A percentile compares a stretch with the other conserved stretches of the same genome.
Conservation (phyloP, 169 alveolate genomes). For the Plasmodium knowlesi region DNA sequence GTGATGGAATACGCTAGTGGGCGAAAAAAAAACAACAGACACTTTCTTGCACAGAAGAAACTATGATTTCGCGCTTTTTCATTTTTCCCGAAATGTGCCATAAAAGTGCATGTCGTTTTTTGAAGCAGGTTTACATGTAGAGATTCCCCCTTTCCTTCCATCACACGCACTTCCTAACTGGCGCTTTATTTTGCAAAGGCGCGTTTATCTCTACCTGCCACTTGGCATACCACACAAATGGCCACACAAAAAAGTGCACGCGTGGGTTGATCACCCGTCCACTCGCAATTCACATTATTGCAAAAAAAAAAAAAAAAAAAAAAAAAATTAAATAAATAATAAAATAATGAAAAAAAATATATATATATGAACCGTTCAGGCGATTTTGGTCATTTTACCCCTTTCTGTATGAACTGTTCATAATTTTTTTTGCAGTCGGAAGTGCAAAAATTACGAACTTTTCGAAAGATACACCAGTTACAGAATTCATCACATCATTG, state of each 20-base stretch:
- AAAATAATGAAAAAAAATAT: not conserved
- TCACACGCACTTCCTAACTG: not conserved
- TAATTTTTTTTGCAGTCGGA: not conserved
- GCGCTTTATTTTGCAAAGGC: not conserved
- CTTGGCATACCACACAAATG: not conserved
- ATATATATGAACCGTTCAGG: not conserved
- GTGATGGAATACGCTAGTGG: not conserved
- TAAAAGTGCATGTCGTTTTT: slow-evolving; percentile 8
- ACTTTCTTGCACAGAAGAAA: not conserved
- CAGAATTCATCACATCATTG: not conserved
- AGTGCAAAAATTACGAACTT: not conserved
- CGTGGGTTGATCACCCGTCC: not conserved
- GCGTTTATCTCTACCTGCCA: not conserved
- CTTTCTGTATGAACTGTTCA: not conserved
- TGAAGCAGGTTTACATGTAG: not conserved
- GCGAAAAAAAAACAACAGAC: not conserved
- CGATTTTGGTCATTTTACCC: not conserved
- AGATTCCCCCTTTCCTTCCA: not conserved
- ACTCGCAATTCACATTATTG: not conserved
- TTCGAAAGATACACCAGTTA: not conserved
- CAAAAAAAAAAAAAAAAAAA: not conserved
- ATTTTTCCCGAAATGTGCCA: not conserved
- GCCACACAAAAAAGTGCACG: not conserved
- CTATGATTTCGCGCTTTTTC: not conserved
- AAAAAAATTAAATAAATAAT: not conserved